Base-by-base conservation (phyloP, 352 stramenopile genomes). In the Globisporangium irregulare region DNA sequence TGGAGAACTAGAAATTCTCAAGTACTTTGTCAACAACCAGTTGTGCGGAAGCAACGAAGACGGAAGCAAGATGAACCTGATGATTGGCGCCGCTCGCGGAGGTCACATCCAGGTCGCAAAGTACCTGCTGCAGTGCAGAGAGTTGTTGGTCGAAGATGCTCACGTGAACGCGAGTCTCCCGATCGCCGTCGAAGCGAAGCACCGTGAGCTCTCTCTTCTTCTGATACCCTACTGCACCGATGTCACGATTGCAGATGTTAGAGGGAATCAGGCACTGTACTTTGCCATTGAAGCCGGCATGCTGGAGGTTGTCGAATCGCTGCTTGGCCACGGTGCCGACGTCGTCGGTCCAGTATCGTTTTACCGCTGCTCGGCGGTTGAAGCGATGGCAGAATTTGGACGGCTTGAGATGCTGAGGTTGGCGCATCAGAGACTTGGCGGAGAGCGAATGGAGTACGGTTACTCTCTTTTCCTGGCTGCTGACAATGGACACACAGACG, bases 1-100 rank as follows among this genome's bases (percentile, higher is more conserved):
- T 34, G 51, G 51, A 10, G 9, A 58, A 20, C 51, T 58, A 1
- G 51, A 34, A 3, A 34, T 58, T 36, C 51, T 58, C 24, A 27
- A 34, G 51, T 58, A 34, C 51, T 58, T 58, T n/a, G 24, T 36
- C 24, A 24, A 58, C 20, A 58, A 58, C 29, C 22, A 58, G 10
- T 22, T 34, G 15, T 58, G 51, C 4, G 24, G 51, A 36, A 5
- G 12, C 10, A 58, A 36, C 51, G 24, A 34, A 4, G 51, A 58
- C 24, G 51, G 24, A 24, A 58, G 51, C 7, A 58, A 58, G 51
- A 27, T 34, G 51, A 58, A 58, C 24, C 24, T 58, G 18, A 4
- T 58, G 51, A 36, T 58, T 12, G 24, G 51, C 4, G 51, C 51
- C 1, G 51, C 24, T 18, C 24, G 51, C 24, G 51, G 51, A 18